Conservation (phyloP, 805 yeast genomes). For the Lachancea lanzarotensis region DNA sequence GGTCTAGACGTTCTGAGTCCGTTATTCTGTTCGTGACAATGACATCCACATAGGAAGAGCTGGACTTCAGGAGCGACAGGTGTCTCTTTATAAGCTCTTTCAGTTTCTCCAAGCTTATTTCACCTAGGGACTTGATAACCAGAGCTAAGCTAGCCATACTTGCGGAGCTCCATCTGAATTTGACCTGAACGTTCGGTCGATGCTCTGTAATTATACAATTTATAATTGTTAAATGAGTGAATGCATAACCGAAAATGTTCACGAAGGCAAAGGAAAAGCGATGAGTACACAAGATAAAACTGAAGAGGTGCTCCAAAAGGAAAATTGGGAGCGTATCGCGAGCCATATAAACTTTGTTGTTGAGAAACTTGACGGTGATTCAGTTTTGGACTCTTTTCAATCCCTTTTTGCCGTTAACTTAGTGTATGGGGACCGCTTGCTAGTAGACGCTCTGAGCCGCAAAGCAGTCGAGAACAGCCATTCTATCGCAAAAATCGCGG, state of each 20-base stretch:
- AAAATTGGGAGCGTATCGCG: constrained; percentile 51
- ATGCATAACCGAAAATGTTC: background rate
- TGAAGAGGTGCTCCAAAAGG: constrained; percentile 40
- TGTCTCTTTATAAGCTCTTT: background rate
- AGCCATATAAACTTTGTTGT: constrained; percentile 43
- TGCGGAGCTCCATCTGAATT: background rate
- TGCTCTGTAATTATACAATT: background rate
- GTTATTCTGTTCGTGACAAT: constrained; percentile 16
- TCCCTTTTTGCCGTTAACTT: constrained; percentile 54
- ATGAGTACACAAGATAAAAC: background rate
- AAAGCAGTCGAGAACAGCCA: constrained; percentile 38
- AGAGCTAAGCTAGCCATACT: constrained; percentile 1
- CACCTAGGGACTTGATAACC: background rate
- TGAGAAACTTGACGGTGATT: constrained; percentile 39
- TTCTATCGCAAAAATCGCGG: constrained; percentile 45
- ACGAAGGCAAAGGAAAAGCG: background rate
- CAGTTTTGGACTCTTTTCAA: constrained; percentile 42
- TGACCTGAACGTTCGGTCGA: background rate
- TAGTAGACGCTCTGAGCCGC: constrained; percentile 52
- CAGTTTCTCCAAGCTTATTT: background rate
- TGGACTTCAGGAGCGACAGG: background rate
- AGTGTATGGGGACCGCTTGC: constrained; percentile 51
- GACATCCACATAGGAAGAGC: constrained; percentile 13
- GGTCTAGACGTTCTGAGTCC: constrained; percentile 21
- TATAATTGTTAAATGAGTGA: background rate